These are phyloP conservation scores for Solanum hybrid DNA, from an alignment of 305 asterid species.

Conservation along the genomic window DNA sequence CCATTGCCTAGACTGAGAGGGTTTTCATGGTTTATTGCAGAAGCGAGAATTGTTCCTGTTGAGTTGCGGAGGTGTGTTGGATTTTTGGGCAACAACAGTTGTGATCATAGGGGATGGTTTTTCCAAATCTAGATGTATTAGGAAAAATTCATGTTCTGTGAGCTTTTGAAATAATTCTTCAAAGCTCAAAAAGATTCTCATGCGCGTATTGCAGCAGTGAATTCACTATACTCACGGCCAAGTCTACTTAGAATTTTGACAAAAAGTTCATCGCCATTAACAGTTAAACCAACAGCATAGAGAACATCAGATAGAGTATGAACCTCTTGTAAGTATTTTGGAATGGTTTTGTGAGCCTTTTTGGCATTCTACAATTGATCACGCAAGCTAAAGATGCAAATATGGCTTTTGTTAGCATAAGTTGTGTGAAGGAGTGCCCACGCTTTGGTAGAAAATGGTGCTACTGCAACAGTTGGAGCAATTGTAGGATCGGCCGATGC, in stretches of 20 bases:
- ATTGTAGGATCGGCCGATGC: neutral
- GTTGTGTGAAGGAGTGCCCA: neutral
- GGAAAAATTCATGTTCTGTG: neutral
- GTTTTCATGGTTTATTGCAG: neutral
- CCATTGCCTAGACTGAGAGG: neutral
- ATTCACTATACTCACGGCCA: too few relatives aligned
- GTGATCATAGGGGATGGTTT: neutral
- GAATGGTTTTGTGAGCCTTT: neutral
- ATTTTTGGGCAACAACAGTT: neutral
- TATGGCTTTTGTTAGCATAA: neutral
- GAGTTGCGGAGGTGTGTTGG: neutral
- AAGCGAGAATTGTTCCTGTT: neutral
- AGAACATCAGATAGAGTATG: neutral
- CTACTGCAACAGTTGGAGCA: neutral
- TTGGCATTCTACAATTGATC: neutral
- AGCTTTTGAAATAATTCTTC: neutral
- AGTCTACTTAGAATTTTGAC: neutral
- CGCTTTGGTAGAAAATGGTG: neutral
- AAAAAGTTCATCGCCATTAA: neutral
- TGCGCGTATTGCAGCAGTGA: too few relatives aligned
- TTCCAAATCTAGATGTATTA: neutral
- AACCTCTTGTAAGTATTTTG: neutral
- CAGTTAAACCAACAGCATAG: neutral
- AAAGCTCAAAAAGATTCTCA: neutral
- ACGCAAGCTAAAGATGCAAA: neutral